A percentile compares a stretch with the other conserved stretches of the same genome.
These are phyloP conservation scores for Solanum rostratum DNA, from an alignment of 257 asterid genomes.

Conservation along the genomic window DNA sequence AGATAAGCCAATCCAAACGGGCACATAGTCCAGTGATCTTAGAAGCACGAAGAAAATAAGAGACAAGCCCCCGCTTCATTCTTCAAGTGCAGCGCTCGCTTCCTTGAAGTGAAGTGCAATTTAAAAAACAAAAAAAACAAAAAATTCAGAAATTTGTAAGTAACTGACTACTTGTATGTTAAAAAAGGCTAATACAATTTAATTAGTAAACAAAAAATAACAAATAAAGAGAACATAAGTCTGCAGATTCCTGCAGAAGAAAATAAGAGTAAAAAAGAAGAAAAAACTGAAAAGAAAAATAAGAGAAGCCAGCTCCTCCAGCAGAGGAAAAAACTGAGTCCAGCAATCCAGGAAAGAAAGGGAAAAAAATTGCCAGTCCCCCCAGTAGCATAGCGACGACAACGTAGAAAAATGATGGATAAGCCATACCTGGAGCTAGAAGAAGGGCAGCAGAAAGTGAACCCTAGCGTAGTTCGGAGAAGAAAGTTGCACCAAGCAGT, in stretches of 20 bases:
- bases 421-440: not conserved
- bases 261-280: not conserved
- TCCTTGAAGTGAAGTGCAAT: not conserved
- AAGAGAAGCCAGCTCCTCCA: not conserved
- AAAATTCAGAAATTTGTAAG: not conserved
- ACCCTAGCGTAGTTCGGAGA: not conserved
- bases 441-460: not conserved
- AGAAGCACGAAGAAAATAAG: not conserved
- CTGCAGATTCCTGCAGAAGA: not conserved
- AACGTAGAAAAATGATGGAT: not conserved
- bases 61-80: not conserved
- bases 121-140: not conserved
- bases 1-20: too few relatives aligned
- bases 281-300: not conserved
- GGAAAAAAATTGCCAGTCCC: not conserved
- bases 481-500: not conserved
- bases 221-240: not conserved
- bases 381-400: not conserved
- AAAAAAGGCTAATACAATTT: not conserved
- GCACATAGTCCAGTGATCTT: not conserved
- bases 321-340: not conserved
- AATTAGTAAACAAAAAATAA: not conserved
- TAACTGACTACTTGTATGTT: not conserved
- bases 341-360: not conserved
- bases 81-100: not conserved